phyloP scores from a whole-genome alignment of 352 stramenopile species.

The Phytophthora palmivora region DNA sequence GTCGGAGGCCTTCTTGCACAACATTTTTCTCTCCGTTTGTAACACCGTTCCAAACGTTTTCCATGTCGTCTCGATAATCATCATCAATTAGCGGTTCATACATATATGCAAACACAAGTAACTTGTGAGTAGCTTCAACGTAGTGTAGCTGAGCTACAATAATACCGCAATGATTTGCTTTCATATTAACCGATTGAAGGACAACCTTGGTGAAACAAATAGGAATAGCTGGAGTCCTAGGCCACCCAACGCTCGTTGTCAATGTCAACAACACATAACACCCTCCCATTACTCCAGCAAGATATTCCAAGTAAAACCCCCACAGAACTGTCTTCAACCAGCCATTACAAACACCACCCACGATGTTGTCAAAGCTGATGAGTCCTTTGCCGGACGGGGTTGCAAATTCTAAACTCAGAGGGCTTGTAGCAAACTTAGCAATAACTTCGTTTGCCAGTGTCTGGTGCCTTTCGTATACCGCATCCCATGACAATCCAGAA shows the following conservation, averaged over 20 bases:
- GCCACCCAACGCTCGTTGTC: conserved; percentile 1
- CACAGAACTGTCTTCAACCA: conserved; percentile 14
- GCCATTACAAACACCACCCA: conserved; percentile 6
- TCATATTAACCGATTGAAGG: conserved; percentile 6
- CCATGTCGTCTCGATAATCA: conserved; percentile 13
- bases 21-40: neutral
- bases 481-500: neutral
- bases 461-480: neutral
- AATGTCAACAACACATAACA: conserved; percentile 4
- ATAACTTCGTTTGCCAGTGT: conserved; percentile 9
- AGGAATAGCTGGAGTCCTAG: neutral
- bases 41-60: conserved; percentile 3
- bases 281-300: neutral
- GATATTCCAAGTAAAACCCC: conserved; percentile 9
- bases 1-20: neutral
- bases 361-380: conserved; percentile 14
- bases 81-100: conserved; percentile 15
- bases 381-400: neutral
- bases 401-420: conserved; percentile 9
- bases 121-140: too few relatives aligned
- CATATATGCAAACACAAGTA: conserved; percentile 2
- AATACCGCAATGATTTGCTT: conserved; percentile 12
- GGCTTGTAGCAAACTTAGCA: conserved; percentile 9
- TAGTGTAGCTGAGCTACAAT: conserved; percentile 9
- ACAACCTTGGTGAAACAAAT: conserved; percentile 4